Base-by-base conservation (phyloP, 345 rosid species). In the Syzygium grande region DNA sequence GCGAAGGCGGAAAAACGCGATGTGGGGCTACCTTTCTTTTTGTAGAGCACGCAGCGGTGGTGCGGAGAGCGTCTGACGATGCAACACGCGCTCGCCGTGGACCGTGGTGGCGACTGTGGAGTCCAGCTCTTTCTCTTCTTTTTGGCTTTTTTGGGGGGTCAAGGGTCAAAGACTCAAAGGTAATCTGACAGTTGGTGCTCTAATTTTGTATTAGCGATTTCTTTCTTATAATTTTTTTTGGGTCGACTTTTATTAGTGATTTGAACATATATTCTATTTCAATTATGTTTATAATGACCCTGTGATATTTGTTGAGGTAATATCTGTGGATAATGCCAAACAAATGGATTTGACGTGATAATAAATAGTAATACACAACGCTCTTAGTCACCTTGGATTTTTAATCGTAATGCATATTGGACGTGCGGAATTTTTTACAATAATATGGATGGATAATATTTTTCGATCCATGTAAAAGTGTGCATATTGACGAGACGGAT, bases 401-500 rank as follows among this genome's bases (percentile, higher is more conserved):
- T 63, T 63, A 63, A 7, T 0, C 15, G 2, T 27, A 5, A 59
- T 27, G 2, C 30, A 63, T 7, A 11, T 9, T 15, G 5, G 5
- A 63, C 41, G 1, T 2, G 4, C 29, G 17, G 4, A 1, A 63
- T 29, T 14, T 7, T 63, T 29, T 13, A 63, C 0, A 9, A 0
- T 29, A 4, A 1, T 15, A 7, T 2, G 5, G 1, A 15, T 17
- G 2, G 29, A 29, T 1, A 0, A 6, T n/a, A n/a, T 17, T 63
- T 6, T 2, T 63, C 2, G 2, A 16, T 63, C 14, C 1, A 63
- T 59, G 5, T 0, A 27, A 0, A 27, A 59, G 0, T 27, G 15
- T 13, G 27, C 29, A 0, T 27, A 0, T n/a, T 2, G 34, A 61
- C 1, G 9, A 3, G 2, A 61, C 8, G 1, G 17, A 14, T 2